Base-by-base conservation (phyloP, 1,284 basidiomycete genomes). In the Pyrrhoderma lamaoense region DNA sequence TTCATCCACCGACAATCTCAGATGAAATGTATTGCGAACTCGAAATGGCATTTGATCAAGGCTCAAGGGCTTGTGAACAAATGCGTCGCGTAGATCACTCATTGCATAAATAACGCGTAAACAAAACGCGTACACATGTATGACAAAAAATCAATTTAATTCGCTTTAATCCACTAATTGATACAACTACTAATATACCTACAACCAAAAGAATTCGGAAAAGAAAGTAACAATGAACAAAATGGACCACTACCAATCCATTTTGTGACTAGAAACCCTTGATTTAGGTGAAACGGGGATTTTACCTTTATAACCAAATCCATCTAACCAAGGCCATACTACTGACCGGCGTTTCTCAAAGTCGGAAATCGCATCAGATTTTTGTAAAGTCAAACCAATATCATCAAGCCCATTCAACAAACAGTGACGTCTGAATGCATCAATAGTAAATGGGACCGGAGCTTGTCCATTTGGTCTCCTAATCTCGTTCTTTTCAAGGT, bases 351-450 rank as follows among this genome's bases (percentile, higher is more conserved):
- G 77, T 61, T 76, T 64, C 76, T 97, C 93, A 62, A 95, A 97
- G 49, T 67, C 61, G 57, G 75, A 72, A 58, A 97, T 94, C 18
- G 73, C 65, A 11, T 71, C 69, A 42, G 73, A 79, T 65, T 84
- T 84, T 66, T 89, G 82, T 72, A 97, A 74, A 35, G 93, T 97
- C 65, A 97, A 71, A 44, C 86, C 91, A 59, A 96, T 93, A 65
- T 96, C 93, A 66, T 97, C 93, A 58, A 97, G 72, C 31, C 93
- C 93, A 63, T 97, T 93, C 68, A 97, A 65, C 67, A 97, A 71
- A 66, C 94, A 94, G 65, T 94, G 89, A 54, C 90, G 75, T 54
- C 93, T 77, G 85, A 97, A 97, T 0, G 83, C 68, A 69, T 97
- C 93, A 45, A 85, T 82, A 37, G 76, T 72, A 70, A 97, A 97